Evolutionary conservation across 2,329 filamentous ascomycete genomes (phyloP).

Genomic region (Ophiostoma perfectum): DNA sequence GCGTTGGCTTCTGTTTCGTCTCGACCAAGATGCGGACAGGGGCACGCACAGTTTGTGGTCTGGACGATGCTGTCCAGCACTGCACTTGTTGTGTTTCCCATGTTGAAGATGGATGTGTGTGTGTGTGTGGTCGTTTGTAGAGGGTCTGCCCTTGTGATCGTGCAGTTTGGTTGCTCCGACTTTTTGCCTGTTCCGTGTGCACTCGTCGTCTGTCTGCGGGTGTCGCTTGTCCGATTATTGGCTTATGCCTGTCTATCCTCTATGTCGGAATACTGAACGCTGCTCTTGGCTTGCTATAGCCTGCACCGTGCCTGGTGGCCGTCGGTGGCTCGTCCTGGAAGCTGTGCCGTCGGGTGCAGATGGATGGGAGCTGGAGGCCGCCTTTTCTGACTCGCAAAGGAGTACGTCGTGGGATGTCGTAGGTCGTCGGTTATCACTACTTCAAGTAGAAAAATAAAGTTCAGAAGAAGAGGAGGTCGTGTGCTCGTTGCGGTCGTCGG

Average conservation of each 20-base stretch:
- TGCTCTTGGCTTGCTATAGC: not conserved
- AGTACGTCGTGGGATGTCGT: not conserved
- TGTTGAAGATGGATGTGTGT: conserved; percentile 32
- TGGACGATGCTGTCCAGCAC: conserved; percentile 95
- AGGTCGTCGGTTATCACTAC: not conserved
- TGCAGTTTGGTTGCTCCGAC: not conserved
- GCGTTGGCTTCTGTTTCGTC: not conserved
- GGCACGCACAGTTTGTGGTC: conserved; percentile 76
- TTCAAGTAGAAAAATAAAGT: not conserved
- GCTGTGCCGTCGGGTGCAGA: not conserved
- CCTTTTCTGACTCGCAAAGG: not conserved
- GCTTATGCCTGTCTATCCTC: not conserved
- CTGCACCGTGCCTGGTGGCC: not conserved
- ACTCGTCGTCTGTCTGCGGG: not conserved
- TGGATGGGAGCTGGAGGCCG: not conserved
- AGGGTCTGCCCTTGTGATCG: no score
- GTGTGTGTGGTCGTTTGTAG: not conserved
- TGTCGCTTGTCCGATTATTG: not conserved
- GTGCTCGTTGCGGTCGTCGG: not conserved
- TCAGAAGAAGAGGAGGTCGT: not conserved
- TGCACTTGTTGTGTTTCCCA: conserved; percentile 65
- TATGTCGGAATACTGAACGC: not conserved
- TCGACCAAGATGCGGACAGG: not conserved
- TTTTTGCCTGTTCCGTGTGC: not conserved
- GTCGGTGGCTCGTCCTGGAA: not conserved